Percentiles rank a stretch among this genome's conserved stretches.
These are phyloP conservation scores for Rhizophora apiculata DNA, from an alignment of 345 rosid genomes.

Conservation along the genomic window DNA sequence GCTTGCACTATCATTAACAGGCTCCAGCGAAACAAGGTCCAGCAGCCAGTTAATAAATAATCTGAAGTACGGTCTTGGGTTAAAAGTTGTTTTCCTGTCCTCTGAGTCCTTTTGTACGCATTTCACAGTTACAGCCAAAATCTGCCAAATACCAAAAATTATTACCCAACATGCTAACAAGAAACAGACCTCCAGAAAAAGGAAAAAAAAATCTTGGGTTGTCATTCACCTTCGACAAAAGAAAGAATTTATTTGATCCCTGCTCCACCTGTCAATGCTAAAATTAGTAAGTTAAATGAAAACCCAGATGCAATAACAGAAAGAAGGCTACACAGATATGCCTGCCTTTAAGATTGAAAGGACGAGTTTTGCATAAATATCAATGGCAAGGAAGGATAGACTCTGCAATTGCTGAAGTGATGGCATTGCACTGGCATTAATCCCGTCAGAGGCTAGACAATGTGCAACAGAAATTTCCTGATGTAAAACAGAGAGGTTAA, in stretches of 20 bases:
- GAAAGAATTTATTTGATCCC: constrained; percentile 61
- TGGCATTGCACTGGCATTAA: constrained; percentile 53
- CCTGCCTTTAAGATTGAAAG: constrained; percentile 53
- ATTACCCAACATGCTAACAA: background rate
- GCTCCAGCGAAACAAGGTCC: constrained; percentile 64
- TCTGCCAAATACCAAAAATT: constrained; percentile 42
- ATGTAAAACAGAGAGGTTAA: constrained; percentile 1
- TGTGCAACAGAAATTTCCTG: constrained; percentile 87
- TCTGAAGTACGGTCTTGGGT: constrained; percentile 73
- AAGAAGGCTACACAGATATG: background rate
- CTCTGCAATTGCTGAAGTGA: constrained; percentile 64
- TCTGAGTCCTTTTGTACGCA: constrained; percentile 80
- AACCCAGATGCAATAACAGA: background rate
- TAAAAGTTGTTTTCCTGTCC: constrained; percentile 66
- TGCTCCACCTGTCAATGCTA: constrained; percentile 65
- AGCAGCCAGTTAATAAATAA: constrained; percentile 72
- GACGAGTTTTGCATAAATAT: constrained; percentile 81
- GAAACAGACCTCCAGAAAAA: background rate
- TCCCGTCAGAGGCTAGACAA: constrained; percentile 71
- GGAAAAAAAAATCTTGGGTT: background rate
- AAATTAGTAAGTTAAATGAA: background rate
- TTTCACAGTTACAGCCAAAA: constrained; percentile 65
- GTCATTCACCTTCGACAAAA: constrained; percentile 61
- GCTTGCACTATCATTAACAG: constrained; percentile 60
- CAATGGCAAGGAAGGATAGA: constrained; percentile 78